Evolutionary conservation across 2,329 filamentous ascomycete genomes (phyloP).

Genomic region (Aspergillus novofumigatus): DNA sequence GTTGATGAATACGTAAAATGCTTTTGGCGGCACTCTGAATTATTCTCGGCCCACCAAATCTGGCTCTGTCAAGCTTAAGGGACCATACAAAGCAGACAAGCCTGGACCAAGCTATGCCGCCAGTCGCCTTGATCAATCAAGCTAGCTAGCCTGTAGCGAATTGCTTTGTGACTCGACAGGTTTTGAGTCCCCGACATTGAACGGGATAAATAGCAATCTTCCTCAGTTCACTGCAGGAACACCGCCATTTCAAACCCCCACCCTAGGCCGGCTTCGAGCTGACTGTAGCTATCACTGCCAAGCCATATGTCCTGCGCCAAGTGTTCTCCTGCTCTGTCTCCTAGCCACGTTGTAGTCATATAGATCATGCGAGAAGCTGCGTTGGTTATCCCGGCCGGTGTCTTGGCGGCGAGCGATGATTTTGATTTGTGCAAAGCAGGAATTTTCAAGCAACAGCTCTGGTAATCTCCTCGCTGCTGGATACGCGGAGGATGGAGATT

Average conservation of each 20-base stretch:
- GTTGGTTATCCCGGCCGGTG: conserved; percentile 8
- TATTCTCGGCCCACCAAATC: background rate
- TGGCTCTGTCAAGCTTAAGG: background rate
- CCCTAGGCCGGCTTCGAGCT: conserved; percentile 6
- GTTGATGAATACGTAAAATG: background rate
- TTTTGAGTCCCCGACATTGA: background rate
- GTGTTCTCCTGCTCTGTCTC: conserved; percentile 11
- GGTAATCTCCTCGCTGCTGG: background rate
- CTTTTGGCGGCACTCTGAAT: background rate
- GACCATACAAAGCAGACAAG: background rate
- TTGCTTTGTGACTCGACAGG: background rate
- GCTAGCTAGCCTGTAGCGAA: background rate
- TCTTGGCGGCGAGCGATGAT: conserved; percentile 6
- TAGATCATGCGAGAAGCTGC: conserved; percentile 4
- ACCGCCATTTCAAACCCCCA: conserved; percentile 15
- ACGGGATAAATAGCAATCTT: background rate
- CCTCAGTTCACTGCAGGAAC: conserved; percentile 17
- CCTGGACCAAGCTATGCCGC: background rate
- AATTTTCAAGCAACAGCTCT: background rate
- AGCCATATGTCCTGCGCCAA: conserved; percentile 6
- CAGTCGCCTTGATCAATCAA: background rate
- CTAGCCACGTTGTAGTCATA: conserved; percentile 18
- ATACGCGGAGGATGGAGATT: background rate
- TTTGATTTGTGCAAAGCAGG: background rate
- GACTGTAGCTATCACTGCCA: conserved; percentile 15